phyloP scores from a whole-genome alignment of 768 basidiomycete genomes.

The Lanmaoa pseudosensibilis region DNA sequence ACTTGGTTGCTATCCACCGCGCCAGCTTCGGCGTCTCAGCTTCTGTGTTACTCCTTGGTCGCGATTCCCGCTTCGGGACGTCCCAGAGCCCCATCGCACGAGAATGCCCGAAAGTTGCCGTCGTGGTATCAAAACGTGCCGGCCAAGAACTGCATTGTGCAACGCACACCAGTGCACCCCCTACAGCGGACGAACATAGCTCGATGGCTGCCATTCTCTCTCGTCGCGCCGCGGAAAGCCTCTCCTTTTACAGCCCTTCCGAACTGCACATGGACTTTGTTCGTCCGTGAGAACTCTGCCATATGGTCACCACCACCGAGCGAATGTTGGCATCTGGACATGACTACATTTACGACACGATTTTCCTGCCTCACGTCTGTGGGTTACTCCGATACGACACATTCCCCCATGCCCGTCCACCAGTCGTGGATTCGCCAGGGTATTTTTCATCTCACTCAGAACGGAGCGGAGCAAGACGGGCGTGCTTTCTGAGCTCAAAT shows the following conservation, averaged over 20 bases:
- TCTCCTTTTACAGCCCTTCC: background rate
- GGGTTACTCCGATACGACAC: background rate
- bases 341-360: slow-evolving; percentile 10
- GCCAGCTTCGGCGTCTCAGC: slow-evolving; percentile 17
- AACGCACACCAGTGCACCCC: slow-evolving; percentile 2
- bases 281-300: slow-evolving; percentile 15
- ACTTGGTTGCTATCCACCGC: slow-evolving; percentile 16
- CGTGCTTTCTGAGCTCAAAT: background rate
- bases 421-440: slow-evolving; percentile 14
- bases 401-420: background rate
- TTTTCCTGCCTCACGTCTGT: slow-evolving; percentile 2
- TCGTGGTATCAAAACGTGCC: slow-evolving; percentile 21
- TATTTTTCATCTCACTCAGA: background rate
- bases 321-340: background rate
- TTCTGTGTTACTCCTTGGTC: slow-evolving; percentile 6
- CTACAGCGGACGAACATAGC: background rate
- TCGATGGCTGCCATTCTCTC: slow-evolving; percentile 10
- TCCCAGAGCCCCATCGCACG: slow-evolving; percentile 9
- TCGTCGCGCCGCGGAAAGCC: slow-evolving; percentile 3
- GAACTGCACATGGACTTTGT: background rate
- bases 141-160: slow-evolving; percentile 4
- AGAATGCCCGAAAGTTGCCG: slow-evolving; percentile 2
- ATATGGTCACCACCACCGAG: background rate
- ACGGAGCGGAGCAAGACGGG: background rate
- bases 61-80: slow-evolving; percentile 5